Conservation (phyloP, 2,329 filamentous ascomycete genomes). For the Calonectria honghensis region DNA sequence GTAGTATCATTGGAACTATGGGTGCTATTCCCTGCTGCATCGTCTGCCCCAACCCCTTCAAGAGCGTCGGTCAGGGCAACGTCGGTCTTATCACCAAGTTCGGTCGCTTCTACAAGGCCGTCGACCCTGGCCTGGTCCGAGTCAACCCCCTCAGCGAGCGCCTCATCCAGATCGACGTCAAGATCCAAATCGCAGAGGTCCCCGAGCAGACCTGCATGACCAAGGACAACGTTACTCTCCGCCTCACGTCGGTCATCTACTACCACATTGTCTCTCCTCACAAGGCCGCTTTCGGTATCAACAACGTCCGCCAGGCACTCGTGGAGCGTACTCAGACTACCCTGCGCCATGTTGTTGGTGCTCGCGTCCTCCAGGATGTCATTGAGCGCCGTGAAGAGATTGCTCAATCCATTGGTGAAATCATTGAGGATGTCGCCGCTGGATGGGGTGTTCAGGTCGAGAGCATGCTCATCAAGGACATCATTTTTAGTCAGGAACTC, state of each 20-base stretch:
- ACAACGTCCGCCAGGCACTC: conserved; percentile 95
- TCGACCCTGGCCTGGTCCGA: conserved; percentile 97
- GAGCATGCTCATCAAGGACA: conserved; percentile 99
- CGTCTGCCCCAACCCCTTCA: conserved; percentile 96
- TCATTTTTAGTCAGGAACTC: conserved; percentile 95
- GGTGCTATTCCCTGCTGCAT: conserved; percentile 95
- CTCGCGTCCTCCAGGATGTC: conserved; percentile 95
- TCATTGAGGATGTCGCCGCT: conserved; percentile 95
- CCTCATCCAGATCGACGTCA: conserved; percentile 95
- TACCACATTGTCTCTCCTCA: conserved; percentile 97
- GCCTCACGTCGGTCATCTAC: conserved; percentile 98
- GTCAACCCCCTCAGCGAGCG: conserved; percentile 96
- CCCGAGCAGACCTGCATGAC: conserved; percentile 99
- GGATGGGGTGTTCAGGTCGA: conserved; percentile 98
- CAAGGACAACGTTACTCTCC: conserved; percentile 97
- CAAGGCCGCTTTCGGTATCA: conserved; percentile 97
- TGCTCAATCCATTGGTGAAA: conserved; percentile 94
- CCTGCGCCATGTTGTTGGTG: conserved; percentile 95
- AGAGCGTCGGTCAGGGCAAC: conserved; percentile 92
- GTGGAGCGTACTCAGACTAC: conserved; percentile 99
- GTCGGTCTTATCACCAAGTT: conserved; percentile 98
- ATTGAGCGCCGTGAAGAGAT: conserved; percentile 99
- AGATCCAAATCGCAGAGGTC: conserved; percentile 99
- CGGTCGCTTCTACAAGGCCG: conserved; percentile 93
- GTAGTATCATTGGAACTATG: conserved; percentile 82